Percentiles rank a stretch among this genome's conserved stretches.
Conservation (phyloP, 768 basidiomycete genomes). For the Sporobolomyces roseus region DNA sequence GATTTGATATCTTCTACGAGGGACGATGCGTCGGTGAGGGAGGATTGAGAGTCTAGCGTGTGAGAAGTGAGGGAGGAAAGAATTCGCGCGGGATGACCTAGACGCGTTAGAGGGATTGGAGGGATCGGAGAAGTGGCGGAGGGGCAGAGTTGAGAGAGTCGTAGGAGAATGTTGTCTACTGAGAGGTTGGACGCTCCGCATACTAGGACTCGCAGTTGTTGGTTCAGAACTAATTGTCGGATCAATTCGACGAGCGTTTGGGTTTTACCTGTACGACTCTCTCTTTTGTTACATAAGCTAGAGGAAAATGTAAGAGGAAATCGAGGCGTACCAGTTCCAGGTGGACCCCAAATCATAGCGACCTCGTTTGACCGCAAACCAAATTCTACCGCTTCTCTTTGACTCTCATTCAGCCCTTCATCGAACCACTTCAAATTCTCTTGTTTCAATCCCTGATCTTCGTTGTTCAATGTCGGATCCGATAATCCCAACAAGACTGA, state of each 20-base stretch:
- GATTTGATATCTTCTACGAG: constrained; percentile 82
- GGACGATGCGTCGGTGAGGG: constrained; percentile 58
- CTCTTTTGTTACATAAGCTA: too few relatives aligned
- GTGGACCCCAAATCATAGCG: constrained; percentile 95
- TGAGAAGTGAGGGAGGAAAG: constrained; percentile 56
- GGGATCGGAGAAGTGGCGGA: too few relatives aligned
- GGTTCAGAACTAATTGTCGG: constrained; percentile 60
- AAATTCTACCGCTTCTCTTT: constrained; percentile 76
- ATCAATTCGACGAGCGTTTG: constrained; percentile 92
- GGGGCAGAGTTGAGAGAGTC: constrained; percentile 60
- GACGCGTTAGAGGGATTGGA: constrained; percentile 60
- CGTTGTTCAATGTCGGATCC: constrained; percentile 45
- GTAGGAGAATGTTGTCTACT: constrained; percentile 90
- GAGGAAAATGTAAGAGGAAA: too few relatives aligned
- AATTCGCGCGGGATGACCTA: constrained; percentile 93
- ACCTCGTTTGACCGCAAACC: constrained; percentile 72
- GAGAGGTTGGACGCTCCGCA: constrained; percentile 93
- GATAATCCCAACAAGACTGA: constrained; percentile 69
- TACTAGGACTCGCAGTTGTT: constrained; percentile 62
- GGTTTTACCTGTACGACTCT: too few relatives aligned
- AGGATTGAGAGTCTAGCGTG: constrained; percentile 52
- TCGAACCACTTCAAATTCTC: constrained; percentile 64
- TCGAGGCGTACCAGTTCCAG: too few relatives aligned
- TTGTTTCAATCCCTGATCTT: too few relatives aligned
- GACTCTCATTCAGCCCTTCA: constrained; percentile 70